Percentiles rank a stretch among this genome's conserved stretches.
Conservation (phyloP, 345 rosid genomes). For the Eucalyptus viminalis region DNA sequence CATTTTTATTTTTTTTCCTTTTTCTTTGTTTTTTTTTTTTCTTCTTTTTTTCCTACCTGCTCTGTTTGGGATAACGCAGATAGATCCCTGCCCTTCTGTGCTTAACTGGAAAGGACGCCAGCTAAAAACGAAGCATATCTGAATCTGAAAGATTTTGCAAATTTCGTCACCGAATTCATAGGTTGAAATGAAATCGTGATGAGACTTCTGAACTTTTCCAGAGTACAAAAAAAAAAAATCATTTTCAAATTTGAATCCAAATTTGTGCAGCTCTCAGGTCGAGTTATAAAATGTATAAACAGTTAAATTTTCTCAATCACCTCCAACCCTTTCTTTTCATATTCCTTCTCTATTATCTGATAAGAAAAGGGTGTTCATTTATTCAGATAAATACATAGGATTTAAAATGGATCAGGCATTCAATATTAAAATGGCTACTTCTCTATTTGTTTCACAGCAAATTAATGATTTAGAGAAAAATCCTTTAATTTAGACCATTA, state of each 20-base stretch:
- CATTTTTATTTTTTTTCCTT: background rate
- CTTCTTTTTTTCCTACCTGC: background rate
- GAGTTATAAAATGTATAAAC: background rate
- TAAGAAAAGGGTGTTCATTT: background rate
- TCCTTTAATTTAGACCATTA: background rate
- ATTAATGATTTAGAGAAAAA: background rate
- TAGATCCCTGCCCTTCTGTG: background rate
- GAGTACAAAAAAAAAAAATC: background rate
- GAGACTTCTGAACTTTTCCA: background rate
- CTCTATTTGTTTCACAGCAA: rapidly evolving
- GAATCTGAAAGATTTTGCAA: background rate
- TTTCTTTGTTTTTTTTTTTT: background rate
- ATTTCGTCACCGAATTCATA: background rate
- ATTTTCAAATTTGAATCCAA: background rate
- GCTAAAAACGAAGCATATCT: background rate
- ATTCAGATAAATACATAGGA: background rate
- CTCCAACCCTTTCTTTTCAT: background rate
- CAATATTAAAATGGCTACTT: background rate
- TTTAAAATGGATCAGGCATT: background rate
- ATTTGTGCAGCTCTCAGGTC: too few species aligned
- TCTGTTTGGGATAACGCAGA: background rate
- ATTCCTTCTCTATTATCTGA: background rate
- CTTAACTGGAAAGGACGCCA: background rate
- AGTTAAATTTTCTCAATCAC: rapidly evolving
- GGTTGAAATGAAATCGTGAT: background rate